These are phyloP conservation scores for Malus sylvestris DNA, from an alignment of 306 rosid species.

Conservation along the genomic window DNA sequence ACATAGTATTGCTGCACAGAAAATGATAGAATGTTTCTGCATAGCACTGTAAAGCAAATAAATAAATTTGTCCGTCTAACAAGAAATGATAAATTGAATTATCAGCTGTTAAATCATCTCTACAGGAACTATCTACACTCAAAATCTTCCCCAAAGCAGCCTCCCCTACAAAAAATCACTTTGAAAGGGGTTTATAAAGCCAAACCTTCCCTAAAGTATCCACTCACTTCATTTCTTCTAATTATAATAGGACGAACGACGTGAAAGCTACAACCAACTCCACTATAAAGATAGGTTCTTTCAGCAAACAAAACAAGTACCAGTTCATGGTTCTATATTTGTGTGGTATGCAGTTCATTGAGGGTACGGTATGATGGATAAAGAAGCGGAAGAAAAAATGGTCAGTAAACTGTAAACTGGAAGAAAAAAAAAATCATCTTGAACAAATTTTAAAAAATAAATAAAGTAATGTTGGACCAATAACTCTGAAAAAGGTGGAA, in stretches of 20 bases:
- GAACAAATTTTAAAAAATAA: neutral
- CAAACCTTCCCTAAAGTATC: neutral
- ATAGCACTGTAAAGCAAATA: neutral
- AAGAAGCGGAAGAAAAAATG: neutral
- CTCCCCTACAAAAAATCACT: neutral
- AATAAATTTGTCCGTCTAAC: neutral
- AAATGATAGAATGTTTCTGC: neutral
- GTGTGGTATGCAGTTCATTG: neutral
- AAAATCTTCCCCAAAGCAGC: neutral
- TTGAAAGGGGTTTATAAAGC: neutral
- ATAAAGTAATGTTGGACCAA: neutral
- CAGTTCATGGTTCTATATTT: neutral
- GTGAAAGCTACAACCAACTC: neutral
- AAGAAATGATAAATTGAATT: neutral
- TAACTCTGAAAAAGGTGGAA: neutral
- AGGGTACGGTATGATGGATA: neutral
- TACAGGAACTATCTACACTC: neutral
- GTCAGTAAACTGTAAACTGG: no score
- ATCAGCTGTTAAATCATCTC: neutral
- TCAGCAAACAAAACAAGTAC: neutral
- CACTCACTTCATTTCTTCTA: neutral
- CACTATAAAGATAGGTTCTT: neutral
- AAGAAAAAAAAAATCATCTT: neutral
- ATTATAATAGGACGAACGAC: neutral
- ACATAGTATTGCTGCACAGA: neutral